Evolutionary conservation across 2,329 filamentous ascomycete genomes (phyloP).

Genomic region (Ascochyta rabiei): DNA sequence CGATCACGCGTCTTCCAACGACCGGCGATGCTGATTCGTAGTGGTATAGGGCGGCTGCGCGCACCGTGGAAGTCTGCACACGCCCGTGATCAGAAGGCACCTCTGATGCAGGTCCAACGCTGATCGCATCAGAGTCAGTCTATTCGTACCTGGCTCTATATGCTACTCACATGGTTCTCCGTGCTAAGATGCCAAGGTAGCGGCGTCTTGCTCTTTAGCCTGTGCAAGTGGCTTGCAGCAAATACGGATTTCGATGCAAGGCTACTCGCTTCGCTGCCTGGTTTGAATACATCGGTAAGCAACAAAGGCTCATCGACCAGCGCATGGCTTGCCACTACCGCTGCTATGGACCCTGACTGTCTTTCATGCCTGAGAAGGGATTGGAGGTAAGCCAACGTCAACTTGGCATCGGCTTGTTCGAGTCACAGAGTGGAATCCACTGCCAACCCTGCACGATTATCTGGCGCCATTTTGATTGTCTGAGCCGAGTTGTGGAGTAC

Average conservation of each 20-base stretch:
- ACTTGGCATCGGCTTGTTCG: conserved; percentile 27
- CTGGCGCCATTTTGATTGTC: conserved; percentile 36
- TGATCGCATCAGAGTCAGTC: conserved; percentile 25
- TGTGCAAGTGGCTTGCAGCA: conserved; percentile 30
- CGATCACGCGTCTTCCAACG: conserved; percentile 20
- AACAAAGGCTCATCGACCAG: conserved; percentile 19
- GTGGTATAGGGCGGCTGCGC: conserved; percentile 32
- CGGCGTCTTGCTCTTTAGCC: conserved; percentile 35
- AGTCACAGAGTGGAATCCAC: conserved; percentile 33
- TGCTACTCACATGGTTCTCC: conserved; percentile 8
- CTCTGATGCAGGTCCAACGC: conserved; percentile 42
- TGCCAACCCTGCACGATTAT: conserved; percentile 32
- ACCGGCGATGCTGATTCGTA: conserved; percentile 29
- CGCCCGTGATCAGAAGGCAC: conserved; percentile 28
- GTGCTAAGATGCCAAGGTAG: conserved; percentile 24
- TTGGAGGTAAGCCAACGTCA: conserved; percentile 35
- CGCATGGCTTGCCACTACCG: conserved; percentile 26
- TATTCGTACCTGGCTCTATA: conserved; percentile 20
- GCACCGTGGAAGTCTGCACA: conserved; percentile 21
- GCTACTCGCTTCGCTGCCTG: conserved; percentile 26
- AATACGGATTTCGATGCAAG: conserved; percentile 17
- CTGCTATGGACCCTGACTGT: conserved; percentile 13
- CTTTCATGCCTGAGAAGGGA: conserved; percentile 20
- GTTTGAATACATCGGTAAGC: conserved; percentile 31
- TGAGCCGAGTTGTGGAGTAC: conserved; percentile 41